phyloP scores from a whole-genome alignment of 1,284 basidiomycete genomes.

The Tilletia caries region DNA sequence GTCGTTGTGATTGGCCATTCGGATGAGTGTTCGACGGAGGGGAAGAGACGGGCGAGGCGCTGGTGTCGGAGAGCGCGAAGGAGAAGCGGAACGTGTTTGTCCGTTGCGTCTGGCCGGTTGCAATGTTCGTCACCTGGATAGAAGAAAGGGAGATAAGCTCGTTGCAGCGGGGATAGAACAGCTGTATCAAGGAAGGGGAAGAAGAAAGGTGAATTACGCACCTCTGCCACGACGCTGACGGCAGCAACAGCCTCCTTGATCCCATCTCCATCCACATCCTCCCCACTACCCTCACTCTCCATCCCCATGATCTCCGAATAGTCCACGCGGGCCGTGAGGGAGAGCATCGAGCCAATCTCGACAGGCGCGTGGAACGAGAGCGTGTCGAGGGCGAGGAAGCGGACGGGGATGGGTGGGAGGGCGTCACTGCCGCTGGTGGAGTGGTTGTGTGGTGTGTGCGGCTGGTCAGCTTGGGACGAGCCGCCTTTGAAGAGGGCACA shows the following conservation, averaged over 20 bases:
- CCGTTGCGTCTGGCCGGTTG: slow-evolving; percentile 30
- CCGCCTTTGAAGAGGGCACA: slow-evolving; percentile 29
- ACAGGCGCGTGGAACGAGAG: slow-evolving; percentile 46
- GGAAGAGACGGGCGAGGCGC: no score
- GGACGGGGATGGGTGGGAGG: slow-evolving; percentile 31
- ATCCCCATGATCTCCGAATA: slow-evolving; percentile 23
- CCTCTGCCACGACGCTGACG: slow-evolving; percentile 40
- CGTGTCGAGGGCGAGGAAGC: slow-evolving; percentile 53
- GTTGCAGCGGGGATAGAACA: slow-evolving; percentile 21
- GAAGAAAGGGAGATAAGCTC: no score
- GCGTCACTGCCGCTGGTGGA: neutral
- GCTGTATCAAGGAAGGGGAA: slow-evolving; percentile 21
- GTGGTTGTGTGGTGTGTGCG: neutral
- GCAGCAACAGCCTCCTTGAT: slow-evolving; percentile 23
- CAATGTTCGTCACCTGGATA: slow-evolving; percentile 30
- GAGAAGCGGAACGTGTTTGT: slow-evolving; percentile 48
- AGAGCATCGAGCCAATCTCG: slow-evolving; percentile 43
- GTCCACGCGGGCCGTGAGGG: slow-evolving; percentile 39
- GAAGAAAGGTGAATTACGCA: slow-evolving; percentile 23
- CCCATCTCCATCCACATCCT: slow-evolving; percentile 11
- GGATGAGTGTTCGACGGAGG: no score
- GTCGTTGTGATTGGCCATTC: no score
- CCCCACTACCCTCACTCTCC: slow-evolving; percentile 12
- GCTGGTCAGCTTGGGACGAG: neutral
- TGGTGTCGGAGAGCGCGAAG: slow-evolving; percentile 32